Conservation (phyloP, 352 stramenopile species). For the Globisporangium lucens region DNA sequence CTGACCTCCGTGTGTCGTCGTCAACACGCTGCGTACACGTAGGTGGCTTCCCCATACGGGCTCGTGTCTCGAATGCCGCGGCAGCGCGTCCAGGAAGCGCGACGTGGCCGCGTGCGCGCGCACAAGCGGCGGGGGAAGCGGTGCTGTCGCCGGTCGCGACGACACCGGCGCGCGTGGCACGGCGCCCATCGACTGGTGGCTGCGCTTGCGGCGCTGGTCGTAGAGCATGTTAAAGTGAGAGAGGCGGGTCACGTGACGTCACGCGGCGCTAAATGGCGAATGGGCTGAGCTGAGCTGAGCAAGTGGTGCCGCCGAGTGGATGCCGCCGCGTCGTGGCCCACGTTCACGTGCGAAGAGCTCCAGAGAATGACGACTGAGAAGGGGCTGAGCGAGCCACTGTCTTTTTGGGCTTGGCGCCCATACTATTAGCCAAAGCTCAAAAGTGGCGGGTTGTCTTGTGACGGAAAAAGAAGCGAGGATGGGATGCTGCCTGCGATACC, state of each 20-base stretch:
- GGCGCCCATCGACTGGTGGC: background rate
- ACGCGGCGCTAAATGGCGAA: background rate
- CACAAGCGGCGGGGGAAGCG: background rate
- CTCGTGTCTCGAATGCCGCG: background rate
- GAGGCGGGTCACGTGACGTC: background rate
- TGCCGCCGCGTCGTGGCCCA: background rate
- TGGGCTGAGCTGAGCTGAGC: background rate
- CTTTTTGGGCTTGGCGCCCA: background rate
- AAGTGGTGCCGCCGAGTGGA: background rate
- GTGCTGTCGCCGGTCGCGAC: background rate
- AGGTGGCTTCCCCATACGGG: background rate
- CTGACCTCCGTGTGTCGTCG: background rate
- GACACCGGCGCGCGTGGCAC: background rate
- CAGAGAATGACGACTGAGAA: background rate
- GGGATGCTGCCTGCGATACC: background rate
- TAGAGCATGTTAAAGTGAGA: conserved; percentile 4
- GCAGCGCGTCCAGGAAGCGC: background rate
- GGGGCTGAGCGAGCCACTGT: background rate
- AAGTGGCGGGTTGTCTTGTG: background rate
- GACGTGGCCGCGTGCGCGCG: background rate
- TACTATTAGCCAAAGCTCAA: background rate
- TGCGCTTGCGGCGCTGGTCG: conserved; percentile 7
- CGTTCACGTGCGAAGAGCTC: background rate
- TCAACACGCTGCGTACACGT: background rate
- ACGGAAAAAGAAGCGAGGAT: background rate